Conservation (phyloP, 1,139 yeast species). For the Zygosaccharomyces sapae region DNA sequence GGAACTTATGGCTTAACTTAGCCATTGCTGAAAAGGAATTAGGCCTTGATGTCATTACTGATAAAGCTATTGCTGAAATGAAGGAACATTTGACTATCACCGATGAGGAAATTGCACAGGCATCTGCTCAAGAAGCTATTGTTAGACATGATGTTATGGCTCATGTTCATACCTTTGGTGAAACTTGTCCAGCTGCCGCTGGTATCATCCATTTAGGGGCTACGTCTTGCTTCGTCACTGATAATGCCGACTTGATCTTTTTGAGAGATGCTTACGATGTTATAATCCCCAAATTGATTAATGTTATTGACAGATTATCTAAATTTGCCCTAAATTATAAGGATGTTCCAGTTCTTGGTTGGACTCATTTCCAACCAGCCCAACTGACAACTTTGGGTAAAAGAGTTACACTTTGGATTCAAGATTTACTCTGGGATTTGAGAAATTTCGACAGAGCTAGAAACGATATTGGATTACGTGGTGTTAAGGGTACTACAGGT, state of each 20-base stretch:
- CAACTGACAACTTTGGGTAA: slow-evolving; percentile 98
- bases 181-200: slow-evolving; percentile 91
- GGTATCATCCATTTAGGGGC: slow-evolving; percentile 99
- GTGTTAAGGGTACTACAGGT: slow-evolving; percentile 99
- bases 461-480: slow-evolving; percentile 93
- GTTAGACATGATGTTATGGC: slow-evolving; percentile 99
- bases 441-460: slow-evolving; percentile 95
- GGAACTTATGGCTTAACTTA: slow-evolving; percentile 91
- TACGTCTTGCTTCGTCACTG: slow-evolving; percentile 95
- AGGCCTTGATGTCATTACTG: slow-evolving; percentile 78
- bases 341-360: slow-evolving; percentile 94
- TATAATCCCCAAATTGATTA: slow-evolving; percentile 88
- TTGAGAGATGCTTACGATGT: slow-evolving; percentile 93
- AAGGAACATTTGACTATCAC: slow-evolving; percentile 70
- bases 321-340: slow-evolving; percentile 87
- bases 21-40: slow-evolving; percentile 94
- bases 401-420: slow-evolving; percentile 96
- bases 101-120: slow-evolving; percentile 86
- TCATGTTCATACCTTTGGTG: slow-evolving; percentile 93
- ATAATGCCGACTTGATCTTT: slow-evolving; percentile 95
- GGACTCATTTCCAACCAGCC: slow-evolving; percentile 99
- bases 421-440: slow-evolving; percentile 95
- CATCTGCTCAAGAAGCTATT: slow-evolving; percentile 90
- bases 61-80: slow-evolving; percentile 89
- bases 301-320: slow-evolving; percentile 86